phyloP scores from a whole-genome alignment of 2,329 filamentous ascomycete species.

The Chalaropsis ovoidea region DNA sequence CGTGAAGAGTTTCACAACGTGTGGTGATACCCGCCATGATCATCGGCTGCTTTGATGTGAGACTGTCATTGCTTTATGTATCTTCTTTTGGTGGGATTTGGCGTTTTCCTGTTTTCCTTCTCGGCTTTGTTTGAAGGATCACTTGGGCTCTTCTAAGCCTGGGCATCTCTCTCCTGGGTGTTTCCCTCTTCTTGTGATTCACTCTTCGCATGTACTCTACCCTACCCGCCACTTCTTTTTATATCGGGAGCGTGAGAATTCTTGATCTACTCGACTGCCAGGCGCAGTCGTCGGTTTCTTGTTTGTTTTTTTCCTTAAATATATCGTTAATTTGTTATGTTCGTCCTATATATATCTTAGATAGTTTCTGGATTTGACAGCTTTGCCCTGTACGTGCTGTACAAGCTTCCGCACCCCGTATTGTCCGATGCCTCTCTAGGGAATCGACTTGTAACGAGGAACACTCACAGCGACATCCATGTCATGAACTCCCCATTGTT shows the following conservation, averaged over 20 bases:
- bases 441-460: conserved; percentile 9
- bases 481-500: neutral
- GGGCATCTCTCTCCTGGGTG: neutral
- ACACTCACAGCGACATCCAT: neutral
- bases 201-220: neutral
- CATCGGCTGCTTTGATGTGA: neutral
- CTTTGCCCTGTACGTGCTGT: neutral
- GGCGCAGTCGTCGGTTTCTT: neutral
- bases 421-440: neutral
- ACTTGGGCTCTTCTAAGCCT: neutral
- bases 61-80: neutral
- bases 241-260: neutral
- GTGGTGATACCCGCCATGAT: conserved; percentile 32
- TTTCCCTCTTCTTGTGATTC: conserved; percentile 1
- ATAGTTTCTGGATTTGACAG: neutral
- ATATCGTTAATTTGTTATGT: neutral
- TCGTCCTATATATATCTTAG: neutral
- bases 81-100: conserved; percentile 9
- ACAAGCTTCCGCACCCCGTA: neutral
- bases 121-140: neutral
- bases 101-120: conserved; percentile 9
- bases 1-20: conserved; percentile 40
- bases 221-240: neutral
- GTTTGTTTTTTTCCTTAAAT: neutral
- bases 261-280: neutral